A percentile compares a stretch with the other conserved stretches of the same genome.
Conservation (phyloP, 164 flowering plant species). For the Dillenia turbinata region DNA sequence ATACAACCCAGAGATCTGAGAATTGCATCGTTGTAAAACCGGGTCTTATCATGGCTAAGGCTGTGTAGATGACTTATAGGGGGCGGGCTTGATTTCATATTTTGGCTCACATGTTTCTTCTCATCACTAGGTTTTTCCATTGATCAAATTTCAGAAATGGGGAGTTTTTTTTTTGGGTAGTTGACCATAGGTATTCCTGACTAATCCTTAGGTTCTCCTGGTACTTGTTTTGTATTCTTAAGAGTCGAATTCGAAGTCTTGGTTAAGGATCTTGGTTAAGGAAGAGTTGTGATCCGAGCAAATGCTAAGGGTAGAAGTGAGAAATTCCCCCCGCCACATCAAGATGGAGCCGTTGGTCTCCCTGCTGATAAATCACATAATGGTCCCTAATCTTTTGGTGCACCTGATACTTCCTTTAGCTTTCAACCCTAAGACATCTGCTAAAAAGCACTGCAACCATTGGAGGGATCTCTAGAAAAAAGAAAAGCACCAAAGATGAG, state of each 20-base stretch:
- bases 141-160: conserved; percentile 48
- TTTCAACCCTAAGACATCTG: conserved; percentile 37
- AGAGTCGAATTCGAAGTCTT: too few species aligned
- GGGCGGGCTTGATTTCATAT: too few species aligned
- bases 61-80: too few species aligned
- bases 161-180: too few species aligned
- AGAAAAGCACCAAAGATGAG: conserved; percentile 33
- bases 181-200: too few species aligned
- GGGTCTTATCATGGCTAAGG: too few species aligned
- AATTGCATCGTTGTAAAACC: too few species aligned
- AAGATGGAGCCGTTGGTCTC: conserved; percentile 72
- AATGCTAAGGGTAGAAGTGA: conserved; percentile 89
- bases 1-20: too few species aligned
- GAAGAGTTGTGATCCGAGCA: conserved; percentile 47
- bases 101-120: neutral
- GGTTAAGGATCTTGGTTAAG: too few species aligned
- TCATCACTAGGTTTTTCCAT: neutral
- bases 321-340: conserved; percentile 95
- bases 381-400: conserved; percentile 52
- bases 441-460: conserved; percentile 22
- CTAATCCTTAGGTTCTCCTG: too few species aligned
- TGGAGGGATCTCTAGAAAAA: conserved; percentile 39
- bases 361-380: conserved; percentile 44
- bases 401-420: conserved; percentile 46
- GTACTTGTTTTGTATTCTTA: too few species aligned